These are phyloP conservation scores for Salix exigua DNA, from an alignment of 345 rosid species.

Conservation along the genomic window DNA sequence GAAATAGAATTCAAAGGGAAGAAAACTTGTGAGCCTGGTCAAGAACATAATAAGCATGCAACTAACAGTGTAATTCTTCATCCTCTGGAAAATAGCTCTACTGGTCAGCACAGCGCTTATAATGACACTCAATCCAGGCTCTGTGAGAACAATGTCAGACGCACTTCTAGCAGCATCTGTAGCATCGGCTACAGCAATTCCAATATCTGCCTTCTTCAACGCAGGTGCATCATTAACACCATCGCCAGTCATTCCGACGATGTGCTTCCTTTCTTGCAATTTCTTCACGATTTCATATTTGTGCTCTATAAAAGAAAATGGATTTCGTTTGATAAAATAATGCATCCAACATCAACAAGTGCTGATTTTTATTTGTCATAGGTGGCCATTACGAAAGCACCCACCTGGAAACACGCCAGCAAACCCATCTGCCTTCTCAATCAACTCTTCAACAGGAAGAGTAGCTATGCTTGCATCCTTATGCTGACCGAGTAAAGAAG, in stretches of 20 bases:
- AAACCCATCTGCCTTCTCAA: conserved; percentile 33
- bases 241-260: conserved; percentile 37
- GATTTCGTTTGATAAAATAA: background rate
- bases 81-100: conserved; percentile 32
- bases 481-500: conserved; percentile 23
- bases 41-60: background rate
- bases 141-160: conserved; percentile 28
- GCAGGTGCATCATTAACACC: conserved; percentile 39
- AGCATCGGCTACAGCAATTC: conserved; percentile 33
- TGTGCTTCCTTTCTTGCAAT: conserved; percentile 33
- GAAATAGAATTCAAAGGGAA: background rate
- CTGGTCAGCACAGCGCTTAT: conserved; percentile 34
- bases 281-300: conserved; percentile 37
- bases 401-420: conserved; percentile 31
- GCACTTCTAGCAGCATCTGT: conserved; percentile 37
- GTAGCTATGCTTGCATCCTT: conserved; percentile 23
- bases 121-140: conserved; percentile 35
- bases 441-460: conserved; percentile 29
- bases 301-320: conserved; percentile 16
- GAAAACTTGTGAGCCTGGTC: background rate
- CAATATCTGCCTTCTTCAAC: conserved; percentile 33
- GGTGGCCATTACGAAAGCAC: background rate
- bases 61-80: conserved; percentile 36
- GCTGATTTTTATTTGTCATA: background rate
- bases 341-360: background rate